phyloP scores from a whole-genome alignment of 1,284 basidiomycete genomes.

The Boletus smithii region DNA sequence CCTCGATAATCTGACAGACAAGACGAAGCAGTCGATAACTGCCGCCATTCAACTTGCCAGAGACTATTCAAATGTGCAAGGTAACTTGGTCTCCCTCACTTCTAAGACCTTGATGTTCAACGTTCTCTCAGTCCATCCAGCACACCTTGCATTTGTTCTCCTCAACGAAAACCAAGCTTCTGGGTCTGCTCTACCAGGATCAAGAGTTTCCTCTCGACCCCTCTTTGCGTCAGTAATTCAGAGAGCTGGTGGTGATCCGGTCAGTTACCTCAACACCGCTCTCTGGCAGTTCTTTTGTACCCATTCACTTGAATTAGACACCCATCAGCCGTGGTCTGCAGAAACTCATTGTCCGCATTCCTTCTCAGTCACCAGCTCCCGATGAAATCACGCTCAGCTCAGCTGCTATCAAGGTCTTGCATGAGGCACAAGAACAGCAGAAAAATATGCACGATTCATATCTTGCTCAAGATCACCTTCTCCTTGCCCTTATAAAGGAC shows the following conservation, averaged over 20 bases:
- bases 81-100: constrained; percentile 34
- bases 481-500: constrained; percentile 70
- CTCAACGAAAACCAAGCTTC: constrained; percentile 56
- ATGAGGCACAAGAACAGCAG: constrained; percentile 77
- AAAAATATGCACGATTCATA: constrained; percentile 92
- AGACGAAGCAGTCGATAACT: constrained; percentile 62
- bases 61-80: constrained; percentile 78
- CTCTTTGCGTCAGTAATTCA: constrained; percentile 74
- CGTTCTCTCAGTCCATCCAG: constrained; percentile 56
- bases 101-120: background rate
- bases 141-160: constrained; percentile 74
- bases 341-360: constrained; percentile 71
- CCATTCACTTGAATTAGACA: constrained; percentile 43
- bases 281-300: constrained; percentile 16
- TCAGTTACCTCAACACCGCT: constrained; percentile 28
- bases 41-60: constrained; percentile 77
- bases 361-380: constrained; percentile 82
- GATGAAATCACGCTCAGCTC: constrained; percentile 71
- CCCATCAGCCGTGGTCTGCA: constrained; percentile 62
- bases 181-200: constrained; percentile 32
- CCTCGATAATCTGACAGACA: constrained; percentile 75
- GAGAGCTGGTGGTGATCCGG: constrained; percentile 75
- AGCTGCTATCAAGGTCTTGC: constrained; percentile 64
- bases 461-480: constrained; percentile 86
- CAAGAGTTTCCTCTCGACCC: constrained; percentile 36